Evolutionary conservation across 2,329 filamentous ascomycete genomes (phyloP), one percentile per base, ranked within the genome.

Genomic region (Anisogramma anomala): DNA sequence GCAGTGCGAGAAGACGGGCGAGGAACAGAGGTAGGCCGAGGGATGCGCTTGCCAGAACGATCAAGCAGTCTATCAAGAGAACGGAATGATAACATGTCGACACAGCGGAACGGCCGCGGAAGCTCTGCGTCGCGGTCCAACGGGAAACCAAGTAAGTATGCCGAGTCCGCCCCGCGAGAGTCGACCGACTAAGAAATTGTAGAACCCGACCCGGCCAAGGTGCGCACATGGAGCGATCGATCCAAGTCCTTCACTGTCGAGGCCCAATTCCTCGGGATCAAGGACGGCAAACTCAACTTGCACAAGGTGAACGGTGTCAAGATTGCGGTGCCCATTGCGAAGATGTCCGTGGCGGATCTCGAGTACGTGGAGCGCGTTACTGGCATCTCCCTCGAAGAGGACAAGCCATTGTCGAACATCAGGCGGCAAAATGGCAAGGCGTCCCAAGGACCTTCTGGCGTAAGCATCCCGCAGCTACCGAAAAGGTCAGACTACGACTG

Each of bases 301-400:
- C 91, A 98, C 68, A 98, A 98, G 66, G 74, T 86, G 63, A 98
- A 98, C 57, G 91, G 91, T 27, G 87, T 98, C 53, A 96, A 96
- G 63, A 98, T 98, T 61, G 91, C 91, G 7, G 91, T 98, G 3
- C 91, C 91, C 2, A 77, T 96, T 20, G 70, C 78, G 28, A 98
- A 98, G 60, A 98, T 98, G 91, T 93, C 89, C 1, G 72, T 87
- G 31, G 84, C 89, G 55, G 91, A 98, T 62, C 70, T 98, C 28
- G 89, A 95, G 62, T 96, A 93, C 54, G 89, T 98, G 42, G 91
- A 98, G 62, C 77, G 74, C 46, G 69, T 77, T 13, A 91, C 88
- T n/a, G 87, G 88, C 26, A 74, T 86, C 36, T 94, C 88, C 10
- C 67, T 96, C 36, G 88, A 96, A 49, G 89, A 96, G 54, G 87